Conservation (phyloP, 768 basidiomycete species). For the Kondoa subrosea region DNA sequence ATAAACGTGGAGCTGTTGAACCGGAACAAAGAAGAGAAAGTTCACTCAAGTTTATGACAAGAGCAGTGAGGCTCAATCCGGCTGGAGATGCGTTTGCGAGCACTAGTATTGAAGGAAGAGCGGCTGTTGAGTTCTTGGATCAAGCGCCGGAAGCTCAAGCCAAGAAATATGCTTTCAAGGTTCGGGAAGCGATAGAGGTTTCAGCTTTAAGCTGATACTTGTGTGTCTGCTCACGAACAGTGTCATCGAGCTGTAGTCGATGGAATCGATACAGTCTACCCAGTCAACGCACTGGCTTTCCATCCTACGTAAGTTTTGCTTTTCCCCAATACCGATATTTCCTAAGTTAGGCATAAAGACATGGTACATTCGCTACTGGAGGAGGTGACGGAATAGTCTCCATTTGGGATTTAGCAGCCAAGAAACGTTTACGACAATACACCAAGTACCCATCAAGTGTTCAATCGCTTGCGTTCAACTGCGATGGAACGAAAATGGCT, state of each 20-base stretch:
- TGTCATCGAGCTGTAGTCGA: conserved; percentile 82
- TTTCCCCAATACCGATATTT: conserved; percentile 1
- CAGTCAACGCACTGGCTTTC: conserved; percentile 86
- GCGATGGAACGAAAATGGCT: conserved; percentile 16
- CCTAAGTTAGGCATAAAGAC: conserved; percentile 36
- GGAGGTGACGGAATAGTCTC: conserved; percentile 88
- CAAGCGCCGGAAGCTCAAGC: conserved; percentile 58
- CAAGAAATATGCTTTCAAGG: conserved; percentile 85
- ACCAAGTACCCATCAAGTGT: conserved; percentile 19
- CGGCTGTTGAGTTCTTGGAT: conserved; percentile 94
- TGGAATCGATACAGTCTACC: conserved; percentile 88
- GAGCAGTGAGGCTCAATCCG: conserved; percentile 76
- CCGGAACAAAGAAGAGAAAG: conserved; percentile 72
- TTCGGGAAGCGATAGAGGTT: neutral
- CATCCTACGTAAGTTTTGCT: conserved; percentile 51
- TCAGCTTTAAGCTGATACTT: neutral
- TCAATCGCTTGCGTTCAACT: conserved; percentile 11
- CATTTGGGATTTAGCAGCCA: conserved; percentile 87
- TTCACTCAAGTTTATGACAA: conserved; percentile 86
- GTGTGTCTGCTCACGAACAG: too few species aligned
- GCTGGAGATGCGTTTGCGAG: conserved; percentile 92
- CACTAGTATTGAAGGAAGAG: conserved; percentile 83
- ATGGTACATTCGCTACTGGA: conserved; percentile 86
- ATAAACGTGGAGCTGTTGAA: conserved; percentile 24
- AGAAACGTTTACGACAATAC: conserved; percentile 83